Conservation (phyloP, 106 monocot genomes). For the Acanthochlamys bracteata region DNA sequence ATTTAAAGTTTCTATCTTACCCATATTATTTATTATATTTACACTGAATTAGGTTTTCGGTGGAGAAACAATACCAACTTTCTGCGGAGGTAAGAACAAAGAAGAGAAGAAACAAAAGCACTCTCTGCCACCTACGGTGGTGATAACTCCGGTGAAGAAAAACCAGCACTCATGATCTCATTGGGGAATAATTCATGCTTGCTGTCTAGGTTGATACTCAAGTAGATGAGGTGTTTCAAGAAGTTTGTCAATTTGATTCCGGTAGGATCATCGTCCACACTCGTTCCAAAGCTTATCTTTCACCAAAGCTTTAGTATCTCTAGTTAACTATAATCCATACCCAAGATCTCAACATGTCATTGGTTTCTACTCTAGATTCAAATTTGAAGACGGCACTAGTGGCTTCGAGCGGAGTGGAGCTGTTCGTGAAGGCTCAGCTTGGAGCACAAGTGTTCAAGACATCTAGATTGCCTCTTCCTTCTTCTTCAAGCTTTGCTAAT, state of each 20-base stretch:
- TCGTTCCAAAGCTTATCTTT: slow-evolving; percentile 84
- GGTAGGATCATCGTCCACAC: slow-evolving; percentile 63
- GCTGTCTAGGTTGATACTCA: slow-evolving; percentile 84
- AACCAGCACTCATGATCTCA: slow-evolving; percentile 25
- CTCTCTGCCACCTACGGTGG: slow-evolving; percentile 7
- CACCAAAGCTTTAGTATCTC: slow-evolving; percentile 86
- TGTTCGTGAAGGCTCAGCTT: slow-evolving; percentile 65
- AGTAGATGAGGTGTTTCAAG: slow-evolving; percentile 79
- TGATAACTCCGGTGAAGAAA: slow-evolving; percentile 30
- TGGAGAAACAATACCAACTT: slow-evolving; percentile 2
- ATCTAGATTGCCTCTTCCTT: slow-evolving; percentile 20
- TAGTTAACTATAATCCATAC: slow-evolving; percentile 77
- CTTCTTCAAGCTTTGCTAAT: slow-evolving; percentile 33
- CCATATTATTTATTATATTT: too few species aligned
- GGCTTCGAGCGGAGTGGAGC: slow-evolving; percentile 19
- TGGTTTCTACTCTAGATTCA: slow-evolving; percentile 15
- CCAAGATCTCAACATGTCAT: slow-evolving; percentile 52
- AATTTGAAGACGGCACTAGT: slow-evolving; percentile 5
- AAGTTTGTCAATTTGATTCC: slow-evolving; percentile 96
- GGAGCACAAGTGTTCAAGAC: slow-evolving; percentile 75
- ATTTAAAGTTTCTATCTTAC: too few species aligned
- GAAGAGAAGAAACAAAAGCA: slow-evolving; percentile 9
- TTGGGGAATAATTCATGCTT: slow-evolving; percentile 63
- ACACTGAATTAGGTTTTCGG: too few species aligned
- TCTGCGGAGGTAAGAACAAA: background rate